Evolutionary conservation across 768 basidiomycete species (phyloP).

Genomic region (Brasilioporus rufonigricans): DNA sequence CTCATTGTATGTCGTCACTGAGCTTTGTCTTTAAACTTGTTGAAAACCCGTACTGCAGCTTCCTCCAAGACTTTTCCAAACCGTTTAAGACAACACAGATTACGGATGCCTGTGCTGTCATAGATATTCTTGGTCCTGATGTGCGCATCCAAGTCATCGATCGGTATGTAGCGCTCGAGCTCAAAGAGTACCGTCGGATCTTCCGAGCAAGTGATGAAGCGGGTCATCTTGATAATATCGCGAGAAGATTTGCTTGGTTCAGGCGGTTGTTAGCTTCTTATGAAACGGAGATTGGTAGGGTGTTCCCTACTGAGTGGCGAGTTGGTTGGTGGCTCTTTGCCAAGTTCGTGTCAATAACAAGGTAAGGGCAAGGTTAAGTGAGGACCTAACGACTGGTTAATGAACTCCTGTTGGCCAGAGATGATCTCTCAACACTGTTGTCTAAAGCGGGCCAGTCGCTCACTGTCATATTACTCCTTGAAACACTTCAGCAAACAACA

Average conservation of each 20-base stretch:
- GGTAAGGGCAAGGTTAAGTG: conserved; percentile 42
- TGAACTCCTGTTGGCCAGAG: conserved; percentile 42
- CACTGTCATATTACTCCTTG: conserved; percentile 76
- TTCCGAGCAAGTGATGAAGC: conserved; percentile 93
- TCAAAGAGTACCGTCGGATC: conserved; percentile 95
- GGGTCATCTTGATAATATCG: conserved; percentile 92
- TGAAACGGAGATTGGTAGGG: conserved; percentile 79
- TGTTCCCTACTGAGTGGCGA: conserved; percentile 86
- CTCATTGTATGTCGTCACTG: conserved; percentile 60
- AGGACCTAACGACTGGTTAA: background rate
- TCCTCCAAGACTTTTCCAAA: conserved; percentile 73
- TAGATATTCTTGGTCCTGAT: conserved; percentile 86
- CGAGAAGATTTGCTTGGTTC: conserved; percentile 95
- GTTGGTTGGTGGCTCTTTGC: conserved; percentile 79
- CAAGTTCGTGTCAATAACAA: conserved; percentile 88
- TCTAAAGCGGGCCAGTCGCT: conserved; percentile 74
- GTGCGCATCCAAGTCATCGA: conserved; percentile 80
- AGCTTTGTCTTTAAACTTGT: background rate
- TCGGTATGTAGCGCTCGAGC: conserved; percentile 83
- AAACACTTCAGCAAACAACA: conserved; percentile 78
- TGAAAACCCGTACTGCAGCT: conserved; percentile 44
- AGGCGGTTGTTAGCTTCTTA: conserved; percentile 78
- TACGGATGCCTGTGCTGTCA: conserved; percentile 80
- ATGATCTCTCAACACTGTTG: conserved; percentile 78
- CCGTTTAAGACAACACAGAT: conserved; percentile 64